Percentiles rank a stretch among this genome's conserved stretches.
Conservation (phyloP, 1,284 basidiomycete genomes). For the Ustilago xerochloae region DNA sequence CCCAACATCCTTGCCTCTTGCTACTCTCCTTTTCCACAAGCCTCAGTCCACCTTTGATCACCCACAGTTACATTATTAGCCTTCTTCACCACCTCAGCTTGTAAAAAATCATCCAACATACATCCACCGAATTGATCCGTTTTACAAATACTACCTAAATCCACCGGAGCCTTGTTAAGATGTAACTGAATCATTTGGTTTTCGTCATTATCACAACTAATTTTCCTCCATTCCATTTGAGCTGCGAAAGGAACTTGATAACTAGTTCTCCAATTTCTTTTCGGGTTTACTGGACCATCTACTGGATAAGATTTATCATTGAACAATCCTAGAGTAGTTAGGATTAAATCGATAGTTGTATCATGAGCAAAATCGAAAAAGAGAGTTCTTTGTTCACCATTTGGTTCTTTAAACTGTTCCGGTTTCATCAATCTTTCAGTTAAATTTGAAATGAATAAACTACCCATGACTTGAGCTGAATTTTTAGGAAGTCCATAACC, state of each 20-base stretch:
- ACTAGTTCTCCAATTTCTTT: slow-evolving; percentile 70
- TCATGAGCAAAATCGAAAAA: slow-evolving; percentile 72
- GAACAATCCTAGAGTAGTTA: slow-evolving; percentile 71
- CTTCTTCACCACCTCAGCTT: slow-evolving; percentile 12
- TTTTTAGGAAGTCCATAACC: slow-evolving; percentile 70
- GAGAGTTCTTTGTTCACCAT: slow-evolving; percentile 12
- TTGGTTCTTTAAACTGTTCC: slow-evolving; percentile 13
- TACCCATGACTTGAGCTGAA: slow-evolving; percentile 71
- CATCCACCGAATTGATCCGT: slow-evolving; percentile 25
- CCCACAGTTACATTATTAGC: slow-evolving; percentile 22
- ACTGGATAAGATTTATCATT: slow-evolving; percentile 58
- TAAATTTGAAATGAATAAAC: slow-evolving; percentile 71
- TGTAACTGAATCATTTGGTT: slow-evolving; percentile 71
- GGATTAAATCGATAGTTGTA: slow-evolving; percentile 71
- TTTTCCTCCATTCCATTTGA: slow-evolving; percentile 72
- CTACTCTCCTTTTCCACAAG: slow-evolving; percentile 28
- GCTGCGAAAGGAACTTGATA: slow-evolving; percentile 71
- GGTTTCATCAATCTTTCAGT: slow-evolving; percentile 68
- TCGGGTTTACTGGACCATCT: slow-evolving; percentile 63
- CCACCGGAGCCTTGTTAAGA: slow-evolving; percentile 70
- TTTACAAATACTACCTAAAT: slow-evolving; percentile 18
- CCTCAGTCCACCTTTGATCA: slow-evolving; percentile 25
- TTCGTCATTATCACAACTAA: slow-evolving; percentile 69
- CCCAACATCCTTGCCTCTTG: too few relatives aligned
- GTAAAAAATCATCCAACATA: slow-evolving; percentile 12